These are phyloP conservation scores for Claviceps cyperi DNA, from an alignment of 2,329 filamentous ascomycete species.

Conservation along the genomic window DNA sequence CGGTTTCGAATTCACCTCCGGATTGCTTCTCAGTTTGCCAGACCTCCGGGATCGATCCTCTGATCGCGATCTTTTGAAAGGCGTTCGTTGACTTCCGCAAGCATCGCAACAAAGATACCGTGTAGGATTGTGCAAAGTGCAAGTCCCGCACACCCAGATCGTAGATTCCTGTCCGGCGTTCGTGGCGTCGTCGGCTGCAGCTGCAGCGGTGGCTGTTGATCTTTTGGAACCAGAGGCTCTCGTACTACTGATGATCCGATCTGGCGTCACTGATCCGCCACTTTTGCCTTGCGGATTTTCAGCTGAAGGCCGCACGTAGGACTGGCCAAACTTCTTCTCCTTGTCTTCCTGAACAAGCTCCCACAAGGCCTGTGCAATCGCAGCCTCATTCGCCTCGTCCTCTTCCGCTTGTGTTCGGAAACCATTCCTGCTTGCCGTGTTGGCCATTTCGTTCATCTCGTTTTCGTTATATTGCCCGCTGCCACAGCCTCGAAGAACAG, in stretches of 20 bases:
- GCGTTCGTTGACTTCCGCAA: conserved; percentile 31
- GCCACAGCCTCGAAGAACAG: conserved; percentile 58
- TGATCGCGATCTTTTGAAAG: conserved; percentile 7
- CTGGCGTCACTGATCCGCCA: conserved; percentile 18
- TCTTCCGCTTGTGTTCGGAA: conserved; percentile 77
- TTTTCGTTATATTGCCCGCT: conserved; percentile 51
- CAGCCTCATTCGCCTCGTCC: conserved; percentile 75
- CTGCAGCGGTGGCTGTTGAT: background rate
- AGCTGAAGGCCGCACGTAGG: conserved; percentile 34
- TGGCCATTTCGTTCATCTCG: conserved; percentile 50
- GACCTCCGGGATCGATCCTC: background rate
- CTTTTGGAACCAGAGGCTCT: background rate
- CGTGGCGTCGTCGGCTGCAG: background rate
- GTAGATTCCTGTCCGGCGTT: background rate
- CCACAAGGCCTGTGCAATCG: conserved; percentile 73
- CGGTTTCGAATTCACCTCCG: conserved; percentile 7
- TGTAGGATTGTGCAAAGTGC: conserved; percentile 41
- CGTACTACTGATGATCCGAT: conserved; percentile 4
- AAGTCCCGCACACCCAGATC: conserved; percentile 39
- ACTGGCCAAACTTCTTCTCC: conserved; percentile 36
- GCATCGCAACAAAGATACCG: conserved; percentile 41
- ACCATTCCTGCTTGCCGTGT: conserved; percentile 52
- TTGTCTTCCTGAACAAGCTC: conserved; percentile 73
- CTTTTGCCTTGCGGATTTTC: conserved; percentile 7
- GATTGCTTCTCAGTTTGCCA: conserved; percentile 7